Base-by-base conservation (phyloP, 2,329 filamentous ascomycete genomes). In the Periconia sp. region DNA sequence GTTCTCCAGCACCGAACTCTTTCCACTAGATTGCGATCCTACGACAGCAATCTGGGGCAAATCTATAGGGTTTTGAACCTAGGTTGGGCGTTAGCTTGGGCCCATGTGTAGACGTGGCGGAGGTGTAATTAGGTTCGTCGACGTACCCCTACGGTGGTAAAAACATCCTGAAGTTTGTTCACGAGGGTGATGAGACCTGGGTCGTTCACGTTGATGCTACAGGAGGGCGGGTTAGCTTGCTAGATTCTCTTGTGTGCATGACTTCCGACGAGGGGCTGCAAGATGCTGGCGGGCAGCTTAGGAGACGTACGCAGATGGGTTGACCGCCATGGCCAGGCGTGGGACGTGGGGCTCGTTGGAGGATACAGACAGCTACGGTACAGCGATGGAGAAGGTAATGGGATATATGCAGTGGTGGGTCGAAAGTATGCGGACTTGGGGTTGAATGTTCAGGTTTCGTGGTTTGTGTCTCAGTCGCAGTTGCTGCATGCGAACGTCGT, bases 141-240 rank as follows among this genome's bases (percentile, higher is more conserved):
- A 83, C 85, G 63, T 81, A 89, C 86, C 66, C 94, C 94, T 66
- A 99, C 94, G 41, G 94, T 97, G 58, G 93, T 89, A 75, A 99
- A 99, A 66, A 99, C 94, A 91, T 99, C 94, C 76, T 99, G 94
- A 45, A 99, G 87, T 82, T 96, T 97, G 83, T 99, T 99, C 74
- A 99, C 94, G 66, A 97, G 89, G 31, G 86, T 87, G 68, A 89
- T 89, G 65, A 89, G 79, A 61, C 81, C 81, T 23, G 86, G 86
- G 68, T 89, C 86, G 71, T 89, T 89, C 57, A 89, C 86, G 73
- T 88, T 89, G 74, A 88, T 87, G 65, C 85, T 88, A 71, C 63
- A 60, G 40, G 41, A 41, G 45, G 15, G 23, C 33, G 35, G 47
- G 60, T 74, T 63, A 73, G 66, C 64, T 62, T 54, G 33, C 15